Evolutionary conservation across 495 filamentous ascomycete genomes (phyloP).

Genomic region (Tuber aestivum): DNA sequence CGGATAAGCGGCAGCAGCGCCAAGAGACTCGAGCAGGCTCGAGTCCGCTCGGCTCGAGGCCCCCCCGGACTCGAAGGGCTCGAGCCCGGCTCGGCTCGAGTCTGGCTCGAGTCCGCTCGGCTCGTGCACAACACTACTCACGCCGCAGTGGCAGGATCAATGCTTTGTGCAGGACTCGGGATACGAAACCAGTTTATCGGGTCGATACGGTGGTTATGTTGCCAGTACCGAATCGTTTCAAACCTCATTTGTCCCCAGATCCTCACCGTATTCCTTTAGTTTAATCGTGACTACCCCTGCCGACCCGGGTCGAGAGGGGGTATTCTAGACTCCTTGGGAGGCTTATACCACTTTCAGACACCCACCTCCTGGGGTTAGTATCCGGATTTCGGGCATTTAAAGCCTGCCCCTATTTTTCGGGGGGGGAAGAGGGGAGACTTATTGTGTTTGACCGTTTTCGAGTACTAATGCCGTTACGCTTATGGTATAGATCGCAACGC

Average conservation of each 20-base stretch:
- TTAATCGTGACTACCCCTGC: background rate
- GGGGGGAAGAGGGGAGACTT: background rate
- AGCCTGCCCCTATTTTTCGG: background rate
- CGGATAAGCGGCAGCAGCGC: no score
- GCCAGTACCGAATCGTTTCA: background rate
- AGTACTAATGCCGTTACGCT: background rate
- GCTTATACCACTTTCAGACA: background rate
- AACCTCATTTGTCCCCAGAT: background rate
- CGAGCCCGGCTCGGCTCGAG: no score
- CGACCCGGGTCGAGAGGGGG: background rate
- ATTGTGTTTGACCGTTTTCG: background rate
- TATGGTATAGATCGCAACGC: background rate
- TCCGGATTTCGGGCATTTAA: background rate
- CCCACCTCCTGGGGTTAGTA: background rate
- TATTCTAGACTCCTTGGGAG: background rate
- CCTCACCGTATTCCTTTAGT: background rate
- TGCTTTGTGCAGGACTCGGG: background rate
- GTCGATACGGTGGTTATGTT: background rate
- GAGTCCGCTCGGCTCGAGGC: no score
- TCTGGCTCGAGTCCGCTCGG: no score
- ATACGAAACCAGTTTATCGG: background rate
- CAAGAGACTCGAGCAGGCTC: no score
- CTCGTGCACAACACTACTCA: no score
- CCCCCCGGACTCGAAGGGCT: no score
- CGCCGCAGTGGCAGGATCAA: background rate